phyloP scores from a whole-genome alignment of 345 rosid species.

The Gossypium anomalum region DNA sequence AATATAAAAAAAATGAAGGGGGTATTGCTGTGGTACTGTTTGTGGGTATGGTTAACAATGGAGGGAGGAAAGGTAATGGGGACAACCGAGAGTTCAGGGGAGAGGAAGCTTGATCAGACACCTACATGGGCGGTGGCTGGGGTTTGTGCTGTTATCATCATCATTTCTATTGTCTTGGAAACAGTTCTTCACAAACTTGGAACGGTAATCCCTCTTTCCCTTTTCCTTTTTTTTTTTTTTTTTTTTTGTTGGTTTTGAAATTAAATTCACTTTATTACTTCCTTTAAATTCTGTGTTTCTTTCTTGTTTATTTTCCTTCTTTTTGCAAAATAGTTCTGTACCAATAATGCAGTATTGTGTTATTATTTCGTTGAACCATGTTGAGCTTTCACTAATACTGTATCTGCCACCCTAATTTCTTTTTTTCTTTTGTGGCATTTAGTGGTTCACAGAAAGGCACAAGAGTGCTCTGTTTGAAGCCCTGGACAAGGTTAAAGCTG shows the following conservation, averaged over 20 bases:
- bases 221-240: background rate
- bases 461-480: slow-evolving; percentile 86
- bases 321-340: background rate
- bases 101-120: slow-evolving; percentile 67
- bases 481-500: slow-evolving; percentile 17
- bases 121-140: slow-evolving; percentile 94
- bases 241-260: background rate
- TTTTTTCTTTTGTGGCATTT: slow-evolving; percentile 12
- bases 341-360: background rate
- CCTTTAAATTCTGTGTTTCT: background rate
- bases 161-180: slow-evolving; percentile 69
- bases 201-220: slow-evolving; percentile 23
- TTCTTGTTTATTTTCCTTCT: background rate
- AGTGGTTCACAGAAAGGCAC: slow-evolving; percentile 76
- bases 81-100: slow-evolving; percentile 20
- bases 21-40: slow-evolving; percentile 15
- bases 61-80: slow-evolving; percentile 24
- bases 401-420: too few relatives aligned
- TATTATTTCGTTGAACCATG: background rate
- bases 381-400: too few relatives aligned
- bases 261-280: background rate
- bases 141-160: slow-evolving; percentile 72
- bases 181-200: slow-evolving; percentile 74
- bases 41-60: slow-evolving; percentile 18
- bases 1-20: background rate